These are phyloP conservation scores for Arthrobotrys sphaeroides DNA, from an alignment of 2,329 filamentous ascomycete species.

Conservation along the genomic window DNA sequence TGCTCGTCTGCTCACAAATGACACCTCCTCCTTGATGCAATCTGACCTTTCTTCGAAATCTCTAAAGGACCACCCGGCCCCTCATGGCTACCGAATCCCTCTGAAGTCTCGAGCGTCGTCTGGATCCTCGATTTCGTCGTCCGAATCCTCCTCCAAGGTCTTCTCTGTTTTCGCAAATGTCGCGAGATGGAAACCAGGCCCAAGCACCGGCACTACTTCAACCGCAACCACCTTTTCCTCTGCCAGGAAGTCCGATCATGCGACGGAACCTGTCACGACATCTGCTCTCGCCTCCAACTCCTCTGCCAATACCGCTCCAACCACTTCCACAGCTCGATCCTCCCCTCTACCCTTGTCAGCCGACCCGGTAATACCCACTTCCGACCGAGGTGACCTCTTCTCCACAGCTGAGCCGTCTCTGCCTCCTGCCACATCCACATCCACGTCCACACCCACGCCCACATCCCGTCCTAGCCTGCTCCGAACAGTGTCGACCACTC, in stretches of 20 bases:
- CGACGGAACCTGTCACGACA: slow-evolving; percentile 7
- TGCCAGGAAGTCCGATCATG: slow-evolving; percentile 33
- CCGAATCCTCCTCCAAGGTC: slow-evolving; percentile 35
- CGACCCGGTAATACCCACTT: slow-evolving; percentile 37
- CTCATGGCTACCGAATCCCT: slow-evolving; percentile 47
- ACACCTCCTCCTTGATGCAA: slow-evolving; percentile 47
- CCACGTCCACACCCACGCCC: background rate
- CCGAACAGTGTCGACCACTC: background rate
- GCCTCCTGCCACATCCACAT: background rate
- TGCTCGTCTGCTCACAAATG: slow-evolving; percentile 42
- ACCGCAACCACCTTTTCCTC: slow-evolving; percentile 9
- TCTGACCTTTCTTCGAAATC: slow-evolving; percentile 29
- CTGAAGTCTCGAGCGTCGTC: slow-evolving; percentile 40
- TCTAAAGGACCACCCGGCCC: slow-evolving; percentile 27
- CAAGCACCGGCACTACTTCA: slow-evolving; percentile 15
- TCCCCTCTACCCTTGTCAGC: slow-evolving; percentile 26
- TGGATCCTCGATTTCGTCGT: slow-evolving; percentile 20
- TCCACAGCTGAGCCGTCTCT: background rate
- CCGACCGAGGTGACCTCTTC: slow-evolving; percentile 45
- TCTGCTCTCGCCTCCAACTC: background rate
- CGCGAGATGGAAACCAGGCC: slow-evolving; percentile 53
- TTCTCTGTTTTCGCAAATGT: slow-evolving; percentile 50
- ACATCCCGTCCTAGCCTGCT: background rate
- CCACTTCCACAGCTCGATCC: slow-evolving; percentile 14
- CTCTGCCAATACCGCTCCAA: no score